Evolutionary conservation across 495 filamentous ascomycete species (phyloP), one percentile per base, ranked within the genome.

Genomic region (Penicillium cinerascens): DNA sequence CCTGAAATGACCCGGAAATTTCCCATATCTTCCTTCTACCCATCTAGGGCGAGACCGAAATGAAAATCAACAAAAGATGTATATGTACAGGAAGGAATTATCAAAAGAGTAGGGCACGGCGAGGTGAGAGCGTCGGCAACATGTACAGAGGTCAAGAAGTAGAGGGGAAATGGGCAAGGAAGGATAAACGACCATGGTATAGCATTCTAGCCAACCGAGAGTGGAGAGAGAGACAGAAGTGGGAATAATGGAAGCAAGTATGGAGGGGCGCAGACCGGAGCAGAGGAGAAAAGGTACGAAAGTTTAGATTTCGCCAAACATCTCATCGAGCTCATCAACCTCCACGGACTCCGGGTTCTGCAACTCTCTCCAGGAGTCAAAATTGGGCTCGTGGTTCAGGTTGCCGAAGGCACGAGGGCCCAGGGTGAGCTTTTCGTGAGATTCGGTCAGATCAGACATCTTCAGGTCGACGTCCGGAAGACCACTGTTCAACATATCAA

Each of bases 271-370:
- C 25, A 47, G 27, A 35, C 15, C 46, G 11, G 11, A 35, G 36
- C 33, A 33, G 25, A 3, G 23, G 18, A 23, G 29, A 47, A 45
- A n/a, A 36, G 21, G 21, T 49, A 16, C 29, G 49, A 6, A 35
- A 22, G 49, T 55, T 71, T 63, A 77, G 59, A 77, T 70, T 56
- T 76, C 74, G 45, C 67, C 74, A 66, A 98, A 81, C 73, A 97
- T 79, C 51, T 91, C 85, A 64, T 98, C 93, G 2, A 98, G 80
- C 77, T 98, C 93, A 41, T 95, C 88, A 29, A 98, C 78, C 70
- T 90, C 89, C 44, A 98, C 83, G 47, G 82, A 89, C 70, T 97
- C 93, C 0, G 91, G 91, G 67, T 86, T 92, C 52, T 84, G 78
- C 56, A 88, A 74, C 55, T 91, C 87, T 71, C 85, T 63, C 71